Conservation (phyloP, 139 green algal genomes). For the Tetraselmis striata region DNA sequence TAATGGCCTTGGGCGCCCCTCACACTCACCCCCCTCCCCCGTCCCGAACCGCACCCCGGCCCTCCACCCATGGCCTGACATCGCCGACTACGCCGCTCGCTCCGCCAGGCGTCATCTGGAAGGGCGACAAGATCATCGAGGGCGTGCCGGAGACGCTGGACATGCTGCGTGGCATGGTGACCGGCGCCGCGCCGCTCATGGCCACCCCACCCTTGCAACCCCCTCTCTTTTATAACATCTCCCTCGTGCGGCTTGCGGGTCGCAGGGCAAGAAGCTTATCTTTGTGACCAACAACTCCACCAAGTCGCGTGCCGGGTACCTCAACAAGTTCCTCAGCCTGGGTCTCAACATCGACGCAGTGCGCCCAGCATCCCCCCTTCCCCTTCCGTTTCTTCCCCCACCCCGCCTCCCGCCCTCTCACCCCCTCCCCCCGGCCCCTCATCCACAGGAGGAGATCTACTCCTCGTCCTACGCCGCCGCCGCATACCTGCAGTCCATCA, state of each 20-base stretch:
- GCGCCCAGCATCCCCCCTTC: conserved; percentile 4
- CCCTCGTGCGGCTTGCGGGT: not conserved
- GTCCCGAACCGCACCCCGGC: not conserved
- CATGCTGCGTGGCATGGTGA: conserved; percentile 72
- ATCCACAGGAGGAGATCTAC: conserved; percentile 93
- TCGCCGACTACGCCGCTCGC: too few species aligned
- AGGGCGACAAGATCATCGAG: conserved; percentile 92
- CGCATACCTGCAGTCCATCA: conserved; percentile 89
- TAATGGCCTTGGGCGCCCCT: conserved; percentile 15
- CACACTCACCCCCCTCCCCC: not conserved
- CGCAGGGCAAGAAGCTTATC: conserved; percentile 92
- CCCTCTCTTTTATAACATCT: too few species aligned
- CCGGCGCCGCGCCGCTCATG: not conserved
- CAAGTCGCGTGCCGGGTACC: conserved; percentile 89
- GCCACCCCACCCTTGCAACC: not conserved
- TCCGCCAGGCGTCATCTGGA: conserved; percentile 94
- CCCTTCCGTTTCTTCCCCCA: not conserved
- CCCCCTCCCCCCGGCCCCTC: too few species aligned
- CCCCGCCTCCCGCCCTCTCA: too few species aligned
- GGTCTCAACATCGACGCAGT: conserved; percentile 82
- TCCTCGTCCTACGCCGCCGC: conserved; percentile 96
- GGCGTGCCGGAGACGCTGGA: conserved; percentile 96
- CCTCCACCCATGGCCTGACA: not conserved
- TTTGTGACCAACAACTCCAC: conserved; percentile 99
- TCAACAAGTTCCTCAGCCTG: conserved; percentile 92